These are phyloP conservation scores for Nemania abortiva DNA, from an alignment of 2,329 filamentous ascomycete species.

Conservation along the genomic window DNA sequence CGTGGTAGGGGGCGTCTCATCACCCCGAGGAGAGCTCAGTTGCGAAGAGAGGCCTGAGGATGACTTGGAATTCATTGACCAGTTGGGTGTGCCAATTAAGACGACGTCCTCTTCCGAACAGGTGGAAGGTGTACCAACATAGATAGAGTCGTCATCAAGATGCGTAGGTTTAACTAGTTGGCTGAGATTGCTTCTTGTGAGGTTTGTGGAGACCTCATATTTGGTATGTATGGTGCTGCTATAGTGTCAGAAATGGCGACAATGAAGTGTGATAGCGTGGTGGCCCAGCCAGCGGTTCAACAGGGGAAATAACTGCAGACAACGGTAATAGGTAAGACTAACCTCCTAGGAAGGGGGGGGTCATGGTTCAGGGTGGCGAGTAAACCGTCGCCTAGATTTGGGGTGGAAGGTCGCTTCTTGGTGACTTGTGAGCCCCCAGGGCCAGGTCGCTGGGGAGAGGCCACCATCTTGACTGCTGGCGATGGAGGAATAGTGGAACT, in stretches of 20 bases:
- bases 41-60: constrained; percentile 18
- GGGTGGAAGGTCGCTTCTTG: constrained; percentile 39
- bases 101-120: constrained; percentile 33
- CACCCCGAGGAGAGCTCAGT: constrained; percentile 7
- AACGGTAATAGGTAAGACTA: constrained; percentile 14
- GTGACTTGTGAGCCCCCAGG: constrained; percentile 43
- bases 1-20: constrained; percentile 32
- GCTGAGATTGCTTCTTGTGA: constrained; percentile 35
- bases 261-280: neutral
- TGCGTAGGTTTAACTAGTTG: constrained; percentile 21
- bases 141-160: constrained; percentile 1
- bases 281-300: neutral
- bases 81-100: constrained; percentile 20
- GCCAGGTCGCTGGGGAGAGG: constrained; percentile 36
- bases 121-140: constrained; percentile 10
- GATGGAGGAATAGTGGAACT: neutral
- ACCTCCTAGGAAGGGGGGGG: constrained; percentile 15
- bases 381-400: constrained; percentile 46
- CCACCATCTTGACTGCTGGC: constrained; percentile 35
- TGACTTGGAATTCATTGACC: constrained; percentile 11
- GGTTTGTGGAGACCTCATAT: constrained; percentile 11
- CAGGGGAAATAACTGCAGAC: neutral
- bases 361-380: constrained; percentile 20
- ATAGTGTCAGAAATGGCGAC: constrained; percentile 14
- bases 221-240: constrained; percentile 11